Evolutionary conservation across 768 basidiomycete species (phyloP), one percentile per base, ranked within the genome.

Genomic region (Termitomyces bulborhizus): DNA sequence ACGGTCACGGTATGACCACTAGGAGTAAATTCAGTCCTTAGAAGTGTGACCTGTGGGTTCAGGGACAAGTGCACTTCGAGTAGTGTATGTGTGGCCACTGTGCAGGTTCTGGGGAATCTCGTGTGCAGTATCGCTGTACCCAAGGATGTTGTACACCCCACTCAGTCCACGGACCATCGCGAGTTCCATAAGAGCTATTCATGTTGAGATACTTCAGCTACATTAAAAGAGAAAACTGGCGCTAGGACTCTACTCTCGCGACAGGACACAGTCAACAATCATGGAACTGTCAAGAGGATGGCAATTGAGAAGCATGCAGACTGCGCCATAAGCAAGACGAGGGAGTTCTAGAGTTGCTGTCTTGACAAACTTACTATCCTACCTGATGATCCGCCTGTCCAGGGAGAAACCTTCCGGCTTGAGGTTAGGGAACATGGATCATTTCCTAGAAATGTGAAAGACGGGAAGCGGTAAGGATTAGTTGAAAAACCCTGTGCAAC

Each of bases 51-150:
- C 4, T 39, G 48, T 24, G 16, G 48, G 36, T 37, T 37, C 48
- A 7, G 24, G 36, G 26, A 27, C 1, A 39, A 45, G 44, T 8
- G 1, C 15, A 8, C 40, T 48, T 29, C 27, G 29, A 18, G 32
- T 27, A 26, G 46, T 48, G 21, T 49, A 55, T 11, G 54, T 55
- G 9, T 55, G 54, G 26, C 54, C 54, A 43, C 54, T 55, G 11
- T 43, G 16, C 21, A 48, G 12, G 40, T 34, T 34, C 31, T 43
- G 32, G 26, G 26, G 13, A 18, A 32, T 39, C 6, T 49, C 27
- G 12, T 42, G 8, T n/a, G 39, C 18, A 13, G 41, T 18, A 42
- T 55, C 54, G 13, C n/a, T 32, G 32, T 27, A 55, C 16, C 46
- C 37, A 29, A 41, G 40, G 46, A 15, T 34, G 11, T 16, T 42